Conservation (phyloP, 2,329 filamentous ascomycete species). For the Microcyclospora pomicola region DNA sequence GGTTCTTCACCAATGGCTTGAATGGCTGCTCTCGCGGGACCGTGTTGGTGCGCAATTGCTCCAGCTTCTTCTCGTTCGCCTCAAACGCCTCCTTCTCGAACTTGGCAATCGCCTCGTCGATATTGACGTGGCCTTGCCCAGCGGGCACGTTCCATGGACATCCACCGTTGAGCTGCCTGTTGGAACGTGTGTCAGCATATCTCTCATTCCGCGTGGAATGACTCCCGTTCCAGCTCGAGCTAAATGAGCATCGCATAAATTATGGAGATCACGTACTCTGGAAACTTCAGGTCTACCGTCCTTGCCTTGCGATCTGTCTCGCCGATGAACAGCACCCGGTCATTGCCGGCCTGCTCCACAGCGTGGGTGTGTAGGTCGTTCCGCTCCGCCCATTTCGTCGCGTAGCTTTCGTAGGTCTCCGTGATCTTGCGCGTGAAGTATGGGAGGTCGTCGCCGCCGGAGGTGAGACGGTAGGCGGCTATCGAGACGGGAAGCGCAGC, state of each 20-base stretch:
- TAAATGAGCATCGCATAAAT: background rate
- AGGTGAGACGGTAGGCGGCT: conserved; percentile 33
- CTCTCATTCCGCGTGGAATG: background rate
- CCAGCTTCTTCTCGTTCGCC: conserved; percentile 42
- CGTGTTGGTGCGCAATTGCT: conserved; percentile 26
- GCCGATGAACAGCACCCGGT: conserved; percentile 45
- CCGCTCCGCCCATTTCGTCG: conserved; percentile 39
- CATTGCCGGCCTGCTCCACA: conserved; percentile 48
- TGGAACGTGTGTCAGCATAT: conserved; percentile 1
- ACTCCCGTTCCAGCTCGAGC: background rate
- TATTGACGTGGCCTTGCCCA: conserved; percentile 42
- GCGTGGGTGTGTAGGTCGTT: conserved; percentile 48
- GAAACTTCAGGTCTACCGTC: conserved; percentile 42
- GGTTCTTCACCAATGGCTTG: conserved; percentile 11
- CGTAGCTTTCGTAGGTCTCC: conserved; percentile 39
- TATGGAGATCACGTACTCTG: conserved; percentile 42
- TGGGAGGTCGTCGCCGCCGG: conserved; percentile 26
- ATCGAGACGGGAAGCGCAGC: conserved; percentile 31
- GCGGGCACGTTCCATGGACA: conserved; percentile 52
- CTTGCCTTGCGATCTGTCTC: conserved; percentile 27
- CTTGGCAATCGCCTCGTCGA: conserved; percentile 47
- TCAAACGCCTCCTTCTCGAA: conserved; percentile 46
- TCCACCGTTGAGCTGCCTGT: conserved; percentile 47
- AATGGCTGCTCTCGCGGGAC: conserved; percentile 21
- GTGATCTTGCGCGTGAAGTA: conserved; percentile 41